Evolutionary conservation across 2,329 filamentous ascomycete species (phyloP).

Genomic region (Penicillium fuscoglaucum): DNA sequence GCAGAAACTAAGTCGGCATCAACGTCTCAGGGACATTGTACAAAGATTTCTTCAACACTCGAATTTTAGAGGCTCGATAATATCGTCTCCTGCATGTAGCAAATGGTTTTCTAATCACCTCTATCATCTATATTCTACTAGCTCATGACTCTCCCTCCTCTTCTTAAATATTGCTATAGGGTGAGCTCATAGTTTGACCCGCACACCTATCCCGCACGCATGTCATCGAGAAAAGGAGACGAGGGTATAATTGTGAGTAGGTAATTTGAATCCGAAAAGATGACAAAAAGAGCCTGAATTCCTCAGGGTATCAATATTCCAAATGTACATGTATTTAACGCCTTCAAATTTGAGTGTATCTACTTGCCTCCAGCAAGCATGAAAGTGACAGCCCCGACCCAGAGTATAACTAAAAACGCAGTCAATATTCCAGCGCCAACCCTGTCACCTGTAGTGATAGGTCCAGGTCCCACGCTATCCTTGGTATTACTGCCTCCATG

Average conservation of each 20-base stretch:
- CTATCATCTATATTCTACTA: neutral
- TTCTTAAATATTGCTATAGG: neutral
- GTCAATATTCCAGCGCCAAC: constrained; percentile 37
- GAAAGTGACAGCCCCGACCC: constrained; percentile 2
- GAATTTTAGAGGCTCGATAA: neutral
- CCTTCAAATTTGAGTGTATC: neutral
- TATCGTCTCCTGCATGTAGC: too few relatives aligned
- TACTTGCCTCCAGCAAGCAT: neutral
- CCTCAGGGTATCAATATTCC: neutral
- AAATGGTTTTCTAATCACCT: neutral
- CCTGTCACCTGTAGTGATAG: constrained; percentile 26
- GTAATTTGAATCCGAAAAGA: neutral
- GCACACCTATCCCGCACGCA: neutral
- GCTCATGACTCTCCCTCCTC: neutral
- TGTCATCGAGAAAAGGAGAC: neutral
- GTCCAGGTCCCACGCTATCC: constrained; percentile 1
- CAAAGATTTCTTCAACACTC: too few relatives aligned
- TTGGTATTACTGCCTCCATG: constrained; percentile 21
- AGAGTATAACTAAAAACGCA: constrained; percentile 20
- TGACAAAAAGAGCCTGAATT: neutral
- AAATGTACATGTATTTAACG: neutral
- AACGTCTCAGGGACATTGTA: too few relatives aligned
- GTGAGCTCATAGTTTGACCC: neutral
- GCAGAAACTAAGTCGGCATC: neutral
- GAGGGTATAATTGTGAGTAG: neutral